These are phyloP conservation scores for Xylaria sp. DNA, from an alignment of 2,329 filamentous ascomycete genomes.

Conservation along the genomic window DNA sequence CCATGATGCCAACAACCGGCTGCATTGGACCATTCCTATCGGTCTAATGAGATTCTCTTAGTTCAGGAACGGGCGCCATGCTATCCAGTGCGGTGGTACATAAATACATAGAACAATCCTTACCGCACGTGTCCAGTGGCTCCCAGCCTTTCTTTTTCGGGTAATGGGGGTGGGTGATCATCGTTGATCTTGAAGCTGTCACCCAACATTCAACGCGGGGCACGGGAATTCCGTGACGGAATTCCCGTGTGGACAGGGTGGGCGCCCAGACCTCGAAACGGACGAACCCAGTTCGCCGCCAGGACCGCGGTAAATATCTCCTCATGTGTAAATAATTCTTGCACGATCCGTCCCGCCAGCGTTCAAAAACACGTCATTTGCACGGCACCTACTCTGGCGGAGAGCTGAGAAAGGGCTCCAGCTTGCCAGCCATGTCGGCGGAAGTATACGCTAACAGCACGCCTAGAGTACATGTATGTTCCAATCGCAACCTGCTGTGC, in stretches of 20 bases:
- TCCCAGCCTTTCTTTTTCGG: slow-evolving; percentile 21
- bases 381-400: not conserved
- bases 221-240: not conserved
- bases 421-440: too few relatives aligned
- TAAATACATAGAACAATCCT: slow-evolving; percentile 17
- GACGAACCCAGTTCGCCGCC: slow-evolving; percentile 9
- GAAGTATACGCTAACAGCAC: too few relatives aligned
- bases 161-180: slow-evolving; percentile 20
- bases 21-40: slow-evolving; percentile 1
- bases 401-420: too few relatives aligned
- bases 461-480: too few relatives aligned
- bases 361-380: not conserved
- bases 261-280: slow-evolving; percentile 14
- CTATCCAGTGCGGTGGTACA: not conserved
- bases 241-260: too few relatives aligned
- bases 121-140: slow-evolving; percentile 20
- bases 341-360: not conserved
- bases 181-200: slow-evolving; percentile 15
- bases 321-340: not conserved
- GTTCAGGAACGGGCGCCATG: slow-evolving; percentile 11
- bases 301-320: not conserved
- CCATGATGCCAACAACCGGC: not conserved
- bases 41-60: slow-evolving; percentile 7
- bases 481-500: too few relatives aligned
- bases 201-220: slow-evolving; percentile 5